Conservation (phyloP, 768 basidiomycete species). For the Psilocybe subaeruginosa region DNA sequence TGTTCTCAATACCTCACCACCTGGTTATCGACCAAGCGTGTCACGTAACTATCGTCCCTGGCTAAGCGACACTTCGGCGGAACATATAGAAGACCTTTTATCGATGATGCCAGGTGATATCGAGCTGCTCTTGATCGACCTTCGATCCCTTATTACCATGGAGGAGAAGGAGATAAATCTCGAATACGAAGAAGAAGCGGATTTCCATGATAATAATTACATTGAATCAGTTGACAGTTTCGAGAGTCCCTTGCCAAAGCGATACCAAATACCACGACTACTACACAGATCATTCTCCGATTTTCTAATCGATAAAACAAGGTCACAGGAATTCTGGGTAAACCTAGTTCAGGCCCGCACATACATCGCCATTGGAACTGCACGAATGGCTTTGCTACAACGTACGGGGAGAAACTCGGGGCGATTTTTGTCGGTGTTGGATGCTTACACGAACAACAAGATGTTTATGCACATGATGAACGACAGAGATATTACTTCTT, state of each 20-base stretch:
- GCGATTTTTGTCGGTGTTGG: too few relatives aligned
- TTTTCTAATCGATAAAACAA: background rate
- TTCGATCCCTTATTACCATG: background rate
- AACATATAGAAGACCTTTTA: background rate
- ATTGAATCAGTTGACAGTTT: too few relatives aligned
- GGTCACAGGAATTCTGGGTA: background rate
- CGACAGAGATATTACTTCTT: too few relatives aligned
- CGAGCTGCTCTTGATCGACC: background rate
- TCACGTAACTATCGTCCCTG: background rate
- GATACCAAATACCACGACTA: background rate
- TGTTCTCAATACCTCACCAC: background rate
- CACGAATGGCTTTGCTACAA: too few relatives aligned
- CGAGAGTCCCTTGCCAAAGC: background rate
- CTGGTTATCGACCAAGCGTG: background rate
- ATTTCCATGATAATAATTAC: too few relatives aligned
- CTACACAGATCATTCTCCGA: conserved; percentile 1
- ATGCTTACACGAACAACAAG: too few relatives aligned
- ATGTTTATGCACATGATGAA: too few relatives aligned
- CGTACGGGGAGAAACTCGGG: too few relatives aligned
- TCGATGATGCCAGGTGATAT: background rate
- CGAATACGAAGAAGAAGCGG: too few relatives aligned
- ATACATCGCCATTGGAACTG: too few relatives aligned
- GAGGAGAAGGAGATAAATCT: background rate
- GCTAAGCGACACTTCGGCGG: background rate
- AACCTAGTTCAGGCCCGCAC: too few relatives aligned